Conservation (phyloP, 306 rosid genomes). For the Malus sylvestris region DNA sequence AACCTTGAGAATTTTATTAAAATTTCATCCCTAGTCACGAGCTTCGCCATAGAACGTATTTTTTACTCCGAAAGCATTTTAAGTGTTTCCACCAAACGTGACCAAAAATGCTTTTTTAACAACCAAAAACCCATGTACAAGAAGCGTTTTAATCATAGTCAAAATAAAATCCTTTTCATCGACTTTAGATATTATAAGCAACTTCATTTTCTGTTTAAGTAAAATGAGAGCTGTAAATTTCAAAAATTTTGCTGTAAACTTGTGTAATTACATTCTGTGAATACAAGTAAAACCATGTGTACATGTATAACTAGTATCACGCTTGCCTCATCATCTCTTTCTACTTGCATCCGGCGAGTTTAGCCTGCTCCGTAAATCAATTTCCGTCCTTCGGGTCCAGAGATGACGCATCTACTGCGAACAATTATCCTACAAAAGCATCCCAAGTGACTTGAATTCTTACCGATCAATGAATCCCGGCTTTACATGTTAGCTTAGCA, state of each 20-base stretch:
- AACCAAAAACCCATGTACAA: too few relatives aligned
- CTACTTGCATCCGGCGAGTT: background rate
- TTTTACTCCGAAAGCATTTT: too few relatives aligned
- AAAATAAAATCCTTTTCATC: too few relatives aligned
- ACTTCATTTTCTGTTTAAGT: too few relatives aligned
- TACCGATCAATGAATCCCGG: background rate
- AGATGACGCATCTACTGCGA: background rate
- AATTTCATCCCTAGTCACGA: too few relatives aligned
- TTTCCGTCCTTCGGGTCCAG: background rate
- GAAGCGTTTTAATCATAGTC: too few relatives aligned
- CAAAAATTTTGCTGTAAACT: background rate
- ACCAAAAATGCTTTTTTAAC: too few relatives aligned
- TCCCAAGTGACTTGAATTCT: background rate
- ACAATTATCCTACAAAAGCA: background rate
- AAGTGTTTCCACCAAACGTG: too few relatives aligned
- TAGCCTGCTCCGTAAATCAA: background rate
- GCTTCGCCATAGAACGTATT: too few relatives aligned
- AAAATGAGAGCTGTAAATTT: background rate
- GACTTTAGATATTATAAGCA: too few relatives aligned
- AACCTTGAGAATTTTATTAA: too few relatives aligned
- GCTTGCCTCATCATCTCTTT: background rate
- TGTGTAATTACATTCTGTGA: background rate
- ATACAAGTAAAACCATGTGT: background rate
- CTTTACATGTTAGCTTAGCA: background rate
- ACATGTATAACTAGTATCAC: background rate